Conservation (phyloP, 805 yeast genomes). For the Jamesozyma gamospora region DNA sequence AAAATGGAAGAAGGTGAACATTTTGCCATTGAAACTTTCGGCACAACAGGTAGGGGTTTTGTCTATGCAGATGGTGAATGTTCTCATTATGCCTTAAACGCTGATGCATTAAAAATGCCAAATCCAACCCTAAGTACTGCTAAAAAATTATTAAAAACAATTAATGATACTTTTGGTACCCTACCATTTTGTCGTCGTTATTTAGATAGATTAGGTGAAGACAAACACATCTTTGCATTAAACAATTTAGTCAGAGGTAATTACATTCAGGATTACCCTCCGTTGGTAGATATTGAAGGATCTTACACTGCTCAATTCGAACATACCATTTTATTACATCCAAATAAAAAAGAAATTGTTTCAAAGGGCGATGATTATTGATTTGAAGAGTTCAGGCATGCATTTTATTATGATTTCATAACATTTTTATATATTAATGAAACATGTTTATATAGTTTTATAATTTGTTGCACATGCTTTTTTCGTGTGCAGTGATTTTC, state of each 20-base stretch:
- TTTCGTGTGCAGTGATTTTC: too few species aligned
- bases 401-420: background rate
- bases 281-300: conserved; percentile 74
- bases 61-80: conserved; percentile 84
- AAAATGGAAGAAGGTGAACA: conserved; percentile 99
- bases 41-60: conserved; percentile 90
- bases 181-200: conserved; percentile 95
- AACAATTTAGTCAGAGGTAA: conserved; percentile 79
- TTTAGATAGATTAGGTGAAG: conserved; percentile 84
- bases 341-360: conserved; percentile 87
- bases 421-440: too few species aligned
- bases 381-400: background rate
- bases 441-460: too few species aligned
- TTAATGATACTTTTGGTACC: conserved; percentile 80
- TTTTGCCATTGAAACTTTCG: conserved; percentile 97
- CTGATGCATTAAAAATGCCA: conserved; percentile 30
- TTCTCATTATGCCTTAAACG: conserved; percentile 76
- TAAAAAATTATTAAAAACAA: conserved; percentile 53
- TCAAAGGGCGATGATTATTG: conserved; percentile 91
- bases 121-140: conserved; percentile 51
- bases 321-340: conserved; percentile 85
- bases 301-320: conserved; percentile 93
- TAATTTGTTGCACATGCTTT: too few species aligned
- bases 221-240: conserved; percentile 79
- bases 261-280: conserved; percentile 88